Evolutionary conservation across 352 stramenopile genomes (phyloP), one percentile per base, ranked within the genome.

Genomic region (Pythium rishiriense): DNA sequence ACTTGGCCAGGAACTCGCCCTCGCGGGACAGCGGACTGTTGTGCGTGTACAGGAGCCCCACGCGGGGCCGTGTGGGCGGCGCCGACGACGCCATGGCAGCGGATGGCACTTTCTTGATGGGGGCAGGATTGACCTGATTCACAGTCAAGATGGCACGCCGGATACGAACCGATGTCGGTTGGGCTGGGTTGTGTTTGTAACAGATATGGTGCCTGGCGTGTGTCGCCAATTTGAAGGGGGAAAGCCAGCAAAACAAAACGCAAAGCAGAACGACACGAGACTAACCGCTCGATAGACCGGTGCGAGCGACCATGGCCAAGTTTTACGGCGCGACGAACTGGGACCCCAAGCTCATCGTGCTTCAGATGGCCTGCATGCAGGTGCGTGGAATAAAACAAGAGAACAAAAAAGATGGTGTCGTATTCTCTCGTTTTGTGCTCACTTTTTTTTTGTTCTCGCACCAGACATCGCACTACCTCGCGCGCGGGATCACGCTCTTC

Each of bases 311-410:
- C 58, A 94, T 93, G 86, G 69, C 84, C 64, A 91, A 89, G 73
- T 95, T 95, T 66, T 96, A 95, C 63, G 85, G 82, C 62, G 66
- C 78, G 4, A 69, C 74, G 50, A 85, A 82, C 47, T 96, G 88
- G 88, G 79, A 88, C 63, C 88, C 88, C 19, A 95, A 92, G 78
- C 82, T 96, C 65, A 96, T 95, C 60, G 54, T 90, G 42, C 73
- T 94, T 65, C 88, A 96, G 75, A 96, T 96, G 31, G 53, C 88
- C 22, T 93, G 83, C 66, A 85, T 96, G 79, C 88, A 96, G 83
- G 87, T 94, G 59, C 39, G 70, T 29, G 0, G 17, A 15, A 45
- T 45, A 37, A 37, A 37, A 43, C 19, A 9, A 43, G 9, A 9
- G 33, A 39, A 12, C 22, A 46, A n/a, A 2, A 12, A 4, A 1